Evolutionary conservation across 2,329 filamentous ascomycete species (phyloP).

Genomic region (Fusarium sp.): DNA sequence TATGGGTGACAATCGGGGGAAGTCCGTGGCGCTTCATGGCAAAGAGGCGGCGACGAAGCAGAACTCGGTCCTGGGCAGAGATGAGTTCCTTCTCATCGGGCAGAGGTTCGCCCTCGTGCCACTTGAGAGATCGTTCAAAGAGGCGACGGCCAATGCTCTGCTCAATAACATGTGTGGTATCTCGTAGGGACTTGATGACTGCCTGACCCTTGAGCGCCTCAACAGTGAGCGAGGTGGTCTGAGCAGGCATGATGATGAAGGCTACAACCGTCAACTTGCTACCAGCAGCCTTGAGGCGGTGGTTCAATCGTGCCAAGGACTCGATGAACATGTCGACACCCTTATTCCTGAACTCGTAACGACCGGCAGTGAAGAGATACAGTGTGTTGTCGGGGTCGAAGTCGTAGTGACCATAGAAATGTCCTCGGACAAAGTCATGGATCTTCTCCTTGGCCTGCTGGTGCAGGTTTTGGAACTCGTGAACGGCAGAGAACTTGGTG

Average conservation of each 20-base stretch:
- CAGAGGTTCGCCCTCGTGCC: constrained; percentile 93
- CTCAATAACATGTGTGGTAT: constrained; percentile 93
- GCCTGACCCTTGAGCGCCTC: constrained; percentile 97
- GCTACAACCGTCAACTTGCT: constrained; percentile 96
- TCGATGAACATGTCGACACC: constrained; percentile 99
- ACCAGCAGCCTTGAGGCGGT: constrained; percentile 84
- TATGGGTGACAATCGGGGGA: constrained; percentile 97
- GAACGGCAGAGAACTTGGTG: constrained; percentile 95
- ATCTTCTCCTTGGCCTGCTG: constrained; percentile 98
- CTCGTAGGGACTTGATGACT: constrained; percentile 93
- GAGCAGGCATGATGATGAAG: constrained; percentile 98
- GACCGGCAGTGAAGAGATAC: constrained; percentile 96
- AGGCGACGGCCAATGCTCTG: constrained; percentile 91
- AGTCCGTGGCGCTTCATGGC: constrained; percentile 94
- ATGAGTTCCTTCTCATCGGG: constrained; percentile 98
- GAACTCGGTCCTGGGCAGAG: constrained; percentile 88
- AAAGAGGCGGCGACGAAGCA: constrained; percentile 90
- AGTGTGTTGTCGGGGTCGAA: constrained; percentile 97
- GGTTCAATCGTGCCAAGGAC: constrained; percentile 92
- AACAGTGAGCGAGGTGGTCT: constrained; percentile 93
- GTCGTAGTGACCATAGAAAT: constrained; percentile 98
- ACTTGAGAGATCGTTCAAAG: constrained; percentile 92
- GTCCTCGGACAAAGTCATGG: constrained; percentile 95
- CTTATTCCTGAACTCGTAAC: constrained; percentile 98
- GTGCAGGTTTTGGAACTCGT: constrained; percentile 99